Base-by-base conservation (phyloP, 148 eudicot species). In the Silene latifolia region DNA sequence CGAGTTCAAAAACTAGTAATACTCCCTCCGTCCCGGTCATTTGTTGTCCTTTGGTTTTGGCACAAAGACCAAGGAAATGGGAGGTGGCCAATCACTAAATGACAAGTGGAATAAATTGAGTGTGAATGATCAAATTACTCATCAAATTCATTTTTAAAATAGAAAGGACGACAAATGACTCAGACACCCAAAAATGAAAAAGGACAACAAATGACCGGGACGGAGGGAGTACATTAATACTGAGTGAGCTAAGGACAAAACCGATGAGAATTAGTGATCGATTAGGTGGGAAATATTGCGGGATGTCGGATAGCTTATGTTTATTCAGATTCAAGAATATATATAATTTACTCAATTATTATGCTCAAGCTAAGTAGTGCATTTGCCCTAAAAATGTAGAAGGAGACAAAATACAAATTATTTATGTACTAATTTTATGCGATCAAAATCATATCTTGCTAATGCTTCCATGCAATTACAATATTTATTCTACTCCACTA, bases 391-490 rank as follows among this genome's bases (percentile, higher is more conserved):
- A 35, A 6, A 35, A 6, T 39, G 14, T 4, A 7, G 42, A 9
- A 66, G 9, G 20, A 11, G 71, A 67, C 71, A 68, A 68, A 46
- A 46, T 44, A 44, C 29, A 68, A 14, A 4, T 68, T 51, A 14
- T 13, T 7, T 68, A 46, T 23, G 10, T 8, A 21, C 7, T 20
- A 18, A 13, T 44, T 44, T 67, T 46, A 68, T 68, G 47, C 21
- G 29, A 44, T 10, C 56, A 68, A 68, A 68, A 68, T 68, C 14
- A 68, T 68, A 68, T 46, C 71, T 19, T 10, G 56, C 27, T 44
- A 20, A 68, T 44, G 7, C 24, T 68, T 21, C 57, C 71, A 68
- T 68, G 71, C 71, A 68, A 68, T 42, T 68, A 68, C 17, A 46
- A 67, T 67, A 19, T 2, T 12, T 27, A 27, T 27, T 27, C 29